Evolutionary conservation across 1,284 basidiomycete species (phyloP), one percentile per base, ranked within the genome.

Genomic region (Mycosarcoma maydis): DNA sequence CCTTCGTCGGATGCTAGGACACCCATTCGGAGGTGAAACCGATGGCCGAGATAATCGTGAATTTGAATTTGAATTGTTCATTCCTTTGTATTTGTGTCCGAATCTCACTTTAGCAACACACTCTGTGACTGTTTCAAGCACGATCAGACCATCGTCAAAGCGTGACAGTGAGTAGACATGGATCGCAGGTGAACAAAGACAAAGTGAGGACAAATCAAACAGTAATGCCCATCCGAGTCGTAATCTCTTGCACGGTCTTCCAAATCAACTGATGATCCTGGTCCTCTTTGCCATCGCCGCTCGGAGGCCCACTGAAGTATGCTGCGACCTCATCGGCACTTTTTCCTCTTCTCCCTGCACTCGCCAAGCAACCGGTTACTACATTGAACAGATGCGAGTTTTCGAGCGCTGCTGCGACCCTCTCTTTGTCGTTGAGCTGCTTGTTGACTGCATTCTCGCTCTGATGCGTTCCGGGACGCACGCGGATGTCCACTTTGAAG

Each of bases 361-460:
- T 86, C 8, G 84, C 83, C 32, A 98, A 85, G 80, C 92, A 94
- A 44, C 90, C 90, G 81, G 97, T 93, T 3, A 98, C 88, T 0
- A 94, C 92, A 53, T 90, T 89, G 4, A 97, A 83, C 6, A 98
- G 86, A 37, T 91, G 88, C 10, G 87, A 86, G 82, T 98, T 98
- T 83, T 98, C 95, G 32, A 98, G 85, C 0, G 95, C 96, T 9
- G 96, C 96, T 22, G 94, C 94, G 0, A 98, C 96, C 43, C 95
- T 87, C 83, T 99, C 95, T 83, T 99, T 98, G 84, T 99, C 95
- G 80, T 98, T 98, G 41, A 99, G 86, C 81, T 98, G 95, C 83
- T 98, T 98, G 85, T 98, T 99, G 29, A 98, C 94, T 47, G 93
- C 90, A 66, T 90, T 87, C 81, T 97, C 95, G 78, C 90, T 93